Percentiles rank a stretch among this genome's conserved stretches.
These are phyloP conservation scores for Dissophora ornata DNA, from an alignment of 192 early-diverging fungal genomes.

Conservation along the genomic window DNA sequence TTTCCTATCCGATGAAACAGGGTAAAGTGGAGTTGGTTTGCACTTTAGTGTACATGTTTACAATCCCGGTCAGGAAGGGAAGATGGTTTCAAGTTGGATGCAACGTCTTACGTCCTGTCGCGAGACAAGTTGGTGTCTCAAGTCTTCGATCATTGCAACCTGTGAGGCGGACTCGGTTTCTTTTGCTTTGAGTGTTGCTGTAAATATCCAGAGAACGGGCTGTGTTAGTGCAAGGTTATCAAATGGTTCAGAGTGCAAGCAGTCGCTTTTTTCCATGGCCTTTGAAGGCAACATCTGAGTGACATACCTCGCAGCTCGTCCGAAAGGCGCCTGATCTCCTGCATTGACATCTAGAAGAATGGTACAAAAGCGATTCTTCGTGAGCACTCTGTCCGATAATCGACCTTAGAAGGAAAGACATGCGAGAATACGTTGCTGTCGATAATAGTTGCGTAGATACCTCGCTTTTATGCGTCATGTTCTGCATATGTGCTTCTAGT, in stretches of 20 bases:
- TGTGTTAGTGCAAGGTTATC: no score
- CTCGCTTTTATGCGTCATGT: slow-evolving; percentile 49
- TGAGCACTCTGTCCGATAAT: background rate
- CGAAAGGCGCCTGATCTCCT: slow-evolving; percentile 51
- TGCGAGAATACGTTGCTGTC: no score
- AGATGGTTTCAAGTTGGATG: no score
- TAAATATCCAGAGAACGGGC: background rate
- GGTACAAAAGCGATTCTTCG: background rate
- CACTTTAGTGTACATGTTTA: no score
- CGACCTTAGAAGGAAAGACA: no score
- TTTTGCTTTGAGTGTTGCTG: slow-evolving; percentile 17
- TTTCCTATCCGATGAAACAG: no score
- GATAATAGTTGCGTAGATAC: no score
- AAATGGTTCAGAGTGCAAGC: no score
- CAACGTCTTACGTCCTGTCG: background rate
- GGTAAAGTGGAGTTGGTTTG: no score
- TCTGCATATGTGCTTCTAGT: slow-evolving; percentile 51
- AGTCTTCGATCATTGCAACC: slow-evolving; percentile 19
- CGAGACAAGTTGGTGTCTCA: slow-evolving; percentile 13
- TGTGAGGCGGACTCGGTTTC: slow-evolving; percentile 23
- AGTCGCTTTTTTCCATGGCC: no score
- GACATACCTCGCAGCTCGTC: slow-evolving; percentile 34
- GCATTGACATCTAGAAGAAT: slow-evolving; percentile 50
- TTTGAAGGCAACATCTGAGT: no score
- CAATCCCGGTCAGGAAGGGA: no score